Evolutionary conservation across 345 rosid species (phyloP).

Genomic region (Citrus hindsii): DNA sequence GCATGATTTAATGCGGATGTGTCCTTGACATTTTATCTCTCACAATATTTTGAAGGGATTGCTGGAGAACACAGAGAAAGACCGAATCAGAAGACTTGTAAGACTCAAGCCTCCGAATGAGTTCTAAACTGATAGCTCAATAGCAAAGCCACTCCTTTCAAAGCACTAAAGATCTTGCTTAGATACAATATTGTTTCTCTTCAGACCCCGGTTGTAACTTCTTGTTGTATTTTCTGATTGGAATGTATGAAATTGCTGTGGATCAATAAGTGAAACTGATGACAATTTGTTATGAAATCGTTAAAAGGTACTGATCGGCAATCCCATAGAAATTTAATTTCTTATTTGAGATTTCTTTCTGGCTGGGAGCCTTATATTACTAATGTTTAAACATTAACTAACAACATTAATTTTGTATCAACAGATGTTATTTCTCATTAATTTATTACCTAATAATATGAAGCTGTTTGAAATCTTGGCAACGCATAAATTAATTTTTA

Average conservation of each 20-base stretch:
- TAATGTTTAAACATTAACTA: no score
- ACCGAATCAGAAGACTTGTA: constrained; percentile 72
- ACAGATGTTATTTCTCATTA: no score
- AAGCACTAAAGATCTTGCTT: background rate
- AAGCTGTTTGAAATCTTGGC: background rate
- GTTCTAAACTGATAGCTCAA: constrained; percentile 32
- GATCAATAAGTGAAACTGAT: background rate
- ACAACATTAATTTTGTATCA: no score
- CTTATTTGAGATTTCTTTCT: background rate
- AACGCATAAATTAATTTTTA: background rate
- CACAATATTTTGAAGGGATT: constrained; percentile 42
- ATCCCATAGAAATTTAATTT: background rate
- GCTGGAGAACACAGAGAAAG: constrained; percentile 87
- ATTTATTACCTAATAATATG: background rate
- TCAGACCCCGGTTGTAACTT: background rate
- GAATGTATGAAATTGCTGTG: background rate
- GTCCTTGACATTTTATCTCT: background rate
- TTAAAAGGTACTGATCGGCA: background rate
- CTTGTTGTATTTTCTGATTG: background rate
- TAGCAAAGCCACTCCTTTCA: background rate
- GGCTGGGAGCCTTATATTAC: no score
- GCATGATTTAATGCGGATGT: background rate
- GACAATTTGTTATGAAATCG: background rate
- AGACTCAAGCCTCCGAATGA: constrained; percentile 91
- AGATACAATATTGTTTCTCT: background rate